Conservation (phyloP, 2,329 filamentous ascomycete genomes). For the Lecanicillium sp. region DNA sequence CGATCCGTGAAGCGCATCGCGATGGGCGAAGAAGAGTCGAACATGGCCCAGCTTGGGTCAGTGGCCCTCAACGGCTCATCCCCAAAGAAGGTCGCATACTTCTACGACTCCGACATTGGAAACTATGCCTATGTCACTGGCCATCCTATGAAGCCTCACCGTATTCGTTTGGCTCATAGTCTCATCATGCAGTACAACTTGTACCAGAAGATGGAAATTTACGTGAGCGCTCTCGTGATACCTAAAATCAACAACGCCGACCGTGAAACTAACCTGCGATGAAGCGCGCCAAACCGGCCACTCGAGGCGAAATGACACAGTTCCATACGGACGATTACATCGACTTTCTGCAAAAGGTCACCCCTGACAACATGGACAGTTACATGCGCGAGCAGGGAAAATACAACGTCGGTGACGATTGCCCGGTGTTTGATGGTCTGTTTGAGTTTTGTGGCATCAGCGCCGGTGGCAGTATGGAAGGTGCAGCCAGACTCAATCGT, state of each 20-base stretch:
- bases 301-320: constrained; percentile 81
- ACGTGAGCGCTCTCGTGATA: constrained; percentile 53
- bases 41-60: constrained; percentile 36
- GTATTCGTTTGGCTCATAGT: constrained; percentile 89
- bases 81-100: constrained; percentile 87
- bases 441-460: constrained; percentile 96
- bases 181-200: constrained; percentile 94
- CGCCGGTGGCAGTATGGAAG: constrained; percentile 88
- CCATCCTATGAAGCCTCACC: constrained; percentile 98
- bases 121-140: constrained; percentile 97
- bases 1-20: constrained; percentile 13
- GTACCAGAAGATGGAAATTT: constrained; percentile 95
- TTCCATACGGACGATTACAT: constrained; percentile 97
- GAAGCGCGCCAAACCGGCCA: constrained; percentile 79
- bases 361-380: constrained; percentile 95
- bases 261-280: constrained; percentile 31
- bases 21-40: constrained; percentile 33
- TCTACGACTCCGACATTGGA: constrained; percentile 96
- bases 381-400: constrained; percentile 82
- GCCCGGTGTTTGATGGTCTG: constrained; percentile 95
- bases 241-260: constrained; percentile 1
- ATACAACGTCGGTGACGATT: constrained; percentile 95
- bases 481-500: constrained; percentile 81
- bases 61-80: constrained; percentile 41
- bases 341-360: constrained; percentile 90